Evolutionary conservation across 139 green algal species (phyloP), one percentile per base, ranked within the genome.

Genomic region (Chlamydomonas sp.): DNA sequence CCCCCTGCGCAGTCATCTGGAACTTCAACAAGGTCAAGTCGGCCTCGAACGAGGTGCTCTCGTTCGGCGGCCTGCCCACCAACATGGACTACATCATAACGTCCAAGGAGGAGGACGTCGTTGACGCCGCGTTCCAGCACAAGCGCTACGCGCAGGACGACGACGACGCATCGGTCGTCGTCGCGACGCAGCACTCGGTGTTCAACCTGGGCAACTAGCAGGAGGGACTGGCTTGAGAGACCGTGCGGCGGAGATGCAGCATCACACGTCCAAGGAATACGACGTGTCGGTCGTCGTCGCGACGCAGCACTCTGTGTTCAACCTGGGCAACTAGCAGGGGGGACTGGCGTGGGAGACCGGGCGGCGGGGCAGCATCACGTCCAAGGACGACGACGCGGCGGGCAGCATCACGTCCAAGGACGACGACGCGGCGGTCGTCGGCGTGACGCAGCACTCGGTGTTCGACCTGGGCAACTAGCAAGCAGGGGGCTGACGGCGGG

Each of bases 11-110:
- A 2, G 82, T 96, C 29, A 78, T 92, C 4, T 95, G 90, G 91
- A 94, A 96, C 75, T 92, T 96, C 72, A 74, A 47, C 35, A 73
- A 73, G 69, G 63, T 80, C 22, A 72, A 72, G 37, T 65, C 60
- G 6, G 31, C 22, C 48, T 35, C 13, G 67, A 72, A 59, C n/a
- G 73, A 71, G 60, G 28, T 54, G 47, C 62, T 79, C 16, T 85
- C 80, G 0, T 85, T 83, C 58, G 89, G 86, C 31, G 87, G 87
- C 2, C 77, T 96, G 60, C 92, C 92, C 35, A 92, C 87, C 0
- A 79, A 75, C 70, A 91, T 85, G 57, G 85, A 88, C 59, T 97
- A 96, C 80, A 73, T 84, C n/a, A 60, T 97, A 8, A 84, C 84
- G 1, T 59, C 78, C 48, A 93, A 93, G 76, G 70, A 81, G 1